Conservation (phyloP, 805 yeast genomes). For the Pichia nanzhaoensis region DNA sequence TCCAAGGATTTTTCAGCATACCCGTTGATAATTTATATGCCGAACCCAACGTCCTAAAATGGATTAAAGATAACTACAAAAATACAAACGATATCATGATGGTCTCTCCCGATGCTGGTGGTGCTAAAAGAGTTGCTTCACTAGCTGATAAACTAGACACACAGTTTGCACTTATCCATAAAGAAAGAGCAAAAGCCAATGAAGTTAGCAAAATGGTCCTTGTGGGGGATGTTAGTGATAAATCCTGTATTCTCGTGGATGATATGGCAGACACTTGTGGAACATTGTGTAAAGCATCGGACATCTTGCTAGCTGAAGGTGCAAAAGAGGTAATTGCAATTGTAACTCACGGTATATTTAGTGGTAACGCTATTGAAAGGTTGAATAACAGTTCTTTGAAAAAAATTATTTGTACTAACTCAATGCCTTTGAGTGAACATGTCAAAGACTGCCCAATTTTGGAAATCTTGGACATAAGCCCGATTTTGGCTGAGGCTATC, state of each 20-base stretch:
- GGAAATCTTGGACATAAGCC: constrained; percentile 77
- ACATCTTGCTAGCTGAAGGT: constrained; percentile 69
- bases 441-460: constrained; percentile 56
- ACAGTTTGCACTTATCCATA: constrained; percentile 92
- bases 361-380: constrained; percentile 74
- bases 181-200: constrained; percentile 91
- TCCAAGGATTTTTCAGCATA: constrained; percentile 91
- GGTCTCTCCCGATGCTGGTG: constrained; percentile 98
- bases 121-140: constrained; percentile 94
- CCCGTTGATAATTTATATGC: constrained; percentile 96
- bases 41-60: constrained; percentile 83
- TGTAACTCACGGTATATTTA: constrained; percentile 92
- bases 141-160: constrained; percentile 88
- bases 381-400: constrained; percentile 61
- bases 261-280: constrained; percentile 99
- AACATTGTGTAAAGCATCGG: constrained; percentile 91
- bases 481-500: constrained; percentile 87
- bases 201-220: constrained; percentile 93
- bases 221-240: constrained; percentile 87
- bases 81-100: constrained; percentile 57
- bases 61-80: constrained; percentile 57
- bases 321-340: constrained; percentile 86
- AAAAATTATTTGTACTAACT: constrained; percentile 83
- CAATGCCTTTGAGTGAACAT: constrained; percentile 75
- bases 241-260: constrained; percentile 81